Base-by-base conservation (phyloP, 2,329 filamentous ascomycete species). In the Neurospora crassa region DNA sequence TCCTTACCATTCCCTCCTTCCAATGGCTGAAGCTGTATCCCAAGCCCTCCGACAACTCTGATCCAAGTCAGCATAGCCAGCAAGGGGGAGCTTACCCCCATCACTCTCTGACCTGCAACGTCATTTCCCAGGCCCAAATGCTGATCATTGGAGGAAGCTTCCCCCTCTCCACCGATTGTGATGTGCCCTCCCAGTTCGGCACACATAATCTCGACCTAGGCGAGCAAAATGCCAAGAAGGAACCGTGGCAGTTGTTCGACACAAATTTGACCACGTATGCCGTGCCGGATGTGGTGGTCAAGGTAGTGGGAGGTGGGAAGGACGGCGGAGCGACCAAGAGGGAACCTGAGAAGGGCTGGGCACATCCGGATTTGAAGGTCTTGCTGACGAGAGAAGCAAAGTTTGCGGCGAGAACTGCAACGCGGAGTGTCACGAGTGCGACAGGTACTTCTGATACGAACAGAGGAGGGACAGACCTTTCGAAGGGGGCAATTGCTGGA, bases 71-170 rank as follows among this genome's bases (percentile, higher is more conserved):
- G 47, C 34, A 34, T 34, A 59, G 18, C 47, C 47, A 59, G 14
- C 47, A 59, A 59, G 47, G 47, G 24, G 47, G 47, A 34, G 47
- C 47, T 18, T 81, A 80, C 45, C 83, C 83, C 16, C 87, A 88
- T 74, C 84, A 89, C 77, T 85, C 84, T 37, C 81, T 88, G 40
- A 86, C 83, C 43, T 90, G 88, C 76, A 88, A 88, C 75, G 85
- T 90, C 40, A 79, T 88, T 34, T 83, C 84, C 70, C 79, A 81
- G 67, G 82, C 84, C 5, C 89, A 91, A 77, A 90, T 91, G 85
- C 79, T 91, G 34, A 82, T 91, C 67, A 86, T 90, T 43, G 89
- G 89, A 29, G 89, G 89, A 20, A 84, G 83, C 67, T 88, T 89
- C 72, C 84, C 87, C 0, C 75, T 81, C 10, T 79, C 77, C 12